Base-by-base conservation (phyloP, 352 stramenopile genomes). In the Aphanomyces astaci region DNA sequence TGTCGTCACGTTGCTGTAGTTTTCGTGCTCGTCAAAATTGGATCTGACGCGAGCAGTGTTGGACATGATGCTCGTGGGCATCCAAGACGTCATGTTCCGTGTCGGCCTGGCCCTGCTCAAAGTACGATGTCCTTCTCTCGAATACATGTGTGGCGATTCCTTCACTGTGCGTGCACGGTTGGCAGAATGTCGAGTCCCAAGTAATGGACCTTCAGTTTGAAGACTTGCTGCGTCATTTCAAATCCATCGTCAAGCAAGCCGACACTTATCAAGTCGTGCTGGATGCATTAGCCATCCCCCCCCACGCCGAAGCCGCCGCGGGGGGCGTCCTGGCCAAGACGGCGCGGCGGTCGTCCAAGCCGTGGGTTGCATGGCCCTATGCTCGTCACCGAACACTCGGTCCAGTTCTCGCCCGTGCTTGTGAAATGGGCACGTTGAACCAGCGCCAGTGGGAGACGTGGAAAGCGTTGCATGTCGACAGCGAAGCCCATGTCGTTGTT, bases 151-250 rank as follows among this genome's bases (percentile, higher is more conserved):
- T 33, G 19, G 43, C 3, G 3, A 22, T 54, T 1, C 25, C 1
- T 2, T 7, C 5, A 15, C 28, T 30, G 11, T 9, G 0, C 3
- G 3, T 10, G 24, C 25, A 66, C 3, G 11, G 17, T 15, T 31
- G 32, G 7, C 48, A 81, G 73, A 70, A 87, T 1, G 66, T 90
- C 10, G 83, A 92, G 65, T 70, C 81, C 11, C 86, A 90, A 56
- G 79, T 94, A 59, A 88, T 93, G 79, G 92, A 78, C 63, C 91
- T 94, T 80, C 76, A 70, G 4, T 92, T 88, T 70, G 86, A 93
- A 64, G 86, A 93, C 56, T 89, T 93, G 43, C 73, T 93, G 25
- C 82, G 76, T 33, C 85, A 91, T 33, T 95, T 95, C 71, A 93
- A 95, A 65, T 74, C 76, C 22, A 72, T 90, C 0, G 83, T 92